Conservation (phyloP, 805 yeast genomes). For the Zygosaccharomyces rouxii region DNA sequence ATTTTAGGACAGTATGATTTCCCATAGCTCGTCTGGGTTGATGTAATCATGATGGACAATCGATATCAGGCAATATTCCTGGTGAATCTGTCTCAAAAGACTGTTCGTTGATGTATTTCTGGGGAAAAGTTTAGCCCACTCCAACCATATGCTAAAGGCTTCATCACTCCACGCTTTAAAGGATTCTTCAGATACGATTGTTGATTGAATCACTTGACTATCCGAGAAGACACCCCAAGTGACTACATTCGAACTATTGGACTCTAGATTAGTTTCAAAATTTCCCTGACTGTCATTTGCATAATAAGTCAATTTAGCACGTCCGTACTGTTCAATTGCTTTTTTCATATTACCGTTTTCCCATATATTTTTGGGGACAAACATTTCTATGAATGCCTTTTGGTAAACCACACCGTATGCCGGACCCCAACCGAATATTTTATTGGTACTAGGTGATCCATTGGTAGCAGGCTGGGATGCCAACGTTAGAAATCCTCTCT, state of each 20-base stretch:
- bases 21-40: constrained; percentile 75
- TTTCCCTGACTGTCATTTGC: constrained; percentile 58
- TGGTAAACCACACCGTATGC: constrained; percentile 82
- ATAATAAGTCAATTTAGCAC: constrained; percentile 63
- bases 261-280: constrained; percentile 57
- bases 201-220: constrained; percentile 84
- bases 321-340: constrained; percentile 40
- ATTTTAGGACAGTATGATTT: constrained; percentile 38
- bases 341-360: constrained; percentile 44
- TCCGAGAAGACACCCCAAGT: constrained; percentile 98
- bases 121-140: constrained; percentile 83
- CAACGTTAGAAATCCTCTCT: constrained; percentile 72
- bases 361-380: constrained; percentile 75
- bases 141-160: constrained; percentile 84
- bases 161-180: constrained; percentile 96
- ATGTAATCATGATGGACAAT: constrained; percentile 81
- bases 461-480: constrained; percentile 96
- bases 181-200: constrained; percentile 87
- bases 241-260: constrained; percentile 66
- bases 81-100: constrained; percentile 57
- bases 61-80: constrained; percentile 71
- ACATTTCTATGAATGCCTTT: constrained; percentile 88
- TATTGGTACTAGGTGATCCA: constrained; percentile 72
- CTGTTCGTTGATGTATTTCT: constrained; percentile 48
- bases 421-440: constrained; percentile 97